Conservation (phyloP, 352 stramenopile genomes). For the Pythium angustatum region DNA sequence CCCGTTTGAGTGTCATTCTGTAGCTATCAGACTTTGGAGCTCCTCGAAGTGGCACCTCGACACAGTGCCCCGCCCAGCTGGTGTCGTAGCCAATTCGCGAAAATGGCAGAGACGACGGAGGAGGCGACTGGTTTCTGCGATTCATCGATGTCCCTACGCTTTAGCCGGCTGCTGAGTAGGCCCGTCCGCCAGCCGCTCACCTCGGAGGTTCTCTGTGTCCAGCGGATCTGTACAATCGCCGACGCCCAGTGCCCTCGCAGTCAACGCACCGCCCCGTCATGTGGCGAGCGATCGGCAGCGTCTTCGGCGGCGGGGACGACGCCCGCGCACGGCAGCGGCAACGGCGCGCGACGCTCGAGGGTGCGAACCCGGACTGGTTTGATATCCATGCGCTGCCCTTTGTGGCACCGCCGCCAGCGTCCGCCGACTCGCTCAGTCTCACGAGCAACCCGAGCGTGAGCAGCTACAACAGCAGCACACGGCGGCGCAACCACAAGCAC, state of each 20-base stretch:
- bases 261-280: too few species aligned
- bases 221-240: too few species aligned
- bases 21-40: too few species aligned
- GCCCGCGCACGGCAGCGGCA: neutral
- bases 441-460: conserved; percentile 51
- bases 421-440: conserved; percentile 32
- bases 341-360: conserved; percentile 13
- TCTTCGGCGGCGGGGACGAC: conserved; percentile 1
- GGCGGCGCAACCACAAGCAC: conserved; percentile 42
- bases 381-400: conserved; percentile 2
- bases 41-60: too few species aligned
- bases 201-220: too few species aligned
- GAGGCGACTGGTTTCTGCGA: too few species aligned
- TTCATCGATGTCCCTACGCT: neutral
- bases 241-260: too few species aligned
- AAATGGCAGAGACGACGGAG: conserved; percentile 5
- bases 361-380: conserved; percentile 13
- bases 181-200: neutral
- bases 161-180: neutral
- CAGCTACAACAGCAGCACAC: conserved; percentile 53
- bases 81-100: neutral
- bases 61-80: too few species aligned
- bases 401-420: conserved; percentile 15
- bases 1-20: too few species aligned
- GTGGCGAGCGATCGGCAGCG: conserved; percentile 14